Evolutionary conservation across 257 asterid species (phyloP).

Genomic region (Parsonsia alboflavescens): DNA sequence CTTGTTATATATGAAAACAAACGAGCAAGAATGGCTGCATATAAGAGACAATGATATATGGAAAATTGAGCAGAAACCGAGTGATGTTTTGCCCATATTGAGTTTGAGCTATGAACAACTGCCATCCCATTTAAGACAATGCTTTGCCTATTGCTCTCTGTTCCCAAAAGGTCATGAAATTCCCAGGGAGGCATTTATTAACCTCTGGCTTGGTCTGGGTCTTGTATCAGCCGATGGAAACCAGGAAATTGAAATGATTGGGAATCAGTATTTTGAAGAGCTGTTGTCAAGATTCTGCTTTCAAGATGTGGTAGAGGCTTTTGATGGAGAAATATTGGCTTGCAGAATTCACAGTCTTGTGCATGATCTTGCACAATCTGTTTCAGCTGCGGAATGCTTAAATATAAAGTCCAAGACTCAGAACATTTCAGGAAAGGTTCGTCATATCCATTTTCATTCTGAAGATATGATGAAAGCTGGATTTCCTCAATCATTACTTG

Average conservation of each 20-base stretch:
- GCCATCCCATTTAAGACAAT: constrained; percentile 47
- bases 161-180: constrained; percentile 46
- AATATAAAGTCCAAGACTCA: constrained; percentile 22
- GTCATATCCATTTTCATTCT: constrained; percentile 30
- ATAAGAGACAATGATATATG: constrained; percentile 42
- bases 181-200: constrained; percentile 39
- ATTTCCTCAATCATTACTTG: constrained; percentile 22
- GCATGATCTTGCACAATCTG: constrained; percentile 33
- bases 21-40: constrained; percentile 42
- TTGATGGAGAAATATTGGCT: constrained; percentile 49
- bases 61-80: constrained; percentile 48
- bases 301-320: constrained; percentile 45
- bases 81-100: constrained; percentile 38
- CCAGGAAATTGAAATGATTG: constrained; percentile 32
- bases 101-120: constrained; percentile 43
- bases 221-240: constrained; percentile 25
- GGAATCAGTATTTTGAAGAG: constrained; percentile 44
- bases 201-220: constrained; percentile 59
- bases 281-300: constrained; percentile 48
- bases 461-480: constrained; percentile 25
- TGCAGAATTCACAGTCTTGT: constrained; percentile 55
- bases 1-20: constrained; percentile 35
- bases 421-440: constrained; percentile 24
- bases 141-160: constrained; percentile 59
- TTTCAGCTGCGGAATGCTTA: constrained; percentile 39